Percentiles rank a stretch among this genome's conserved stretches.
phyloP scores from a whole-genome alignment of 768 basidiomycete genomes.

The Sutorius australiensis region DNA sequence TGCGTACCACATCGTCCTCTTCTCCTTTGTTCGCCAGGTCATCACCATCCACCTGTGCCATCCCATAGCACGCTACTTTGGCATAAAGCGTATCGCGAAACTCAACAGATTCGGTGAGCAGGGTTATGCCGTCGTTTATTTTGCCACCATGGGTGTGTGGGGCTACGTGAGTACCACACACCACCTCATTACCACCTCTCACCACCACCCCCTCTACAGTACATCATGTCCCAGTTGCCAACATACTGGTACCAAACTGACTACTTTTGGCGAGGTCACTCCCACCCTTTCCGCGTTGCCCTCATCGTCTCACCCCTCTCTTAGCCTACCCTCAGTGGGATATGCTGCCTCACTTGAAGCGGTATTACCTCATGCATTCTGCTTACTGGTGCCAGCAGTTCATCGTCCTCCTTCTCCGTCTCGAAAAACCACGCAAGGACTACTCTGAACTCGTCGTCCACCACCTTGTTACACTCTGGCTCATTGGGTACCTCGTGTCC shows the following conservation, averaged over 20 bases:
- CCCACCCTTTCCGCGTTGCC: not conserved
- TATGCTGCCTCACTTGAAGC: slow-evolving; percentile 80
- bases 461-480: slow-evolving; percentile 92
- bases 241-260: slow-evolving; percentile 85
- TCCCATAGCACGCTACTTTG: slow-evolving; percentile 66
- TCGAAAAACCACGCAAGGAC: slow-evolving; percentile 96
- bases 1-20: slow-evolving; percentile 80
- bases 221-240: slow-evolving; percentile 76
- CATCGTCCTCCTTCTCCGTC: slow-evolving; percentile 72
- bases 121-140: slow-evolving; percentile 83
- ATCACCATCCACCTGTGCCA: slow-evolving; percentile 61
- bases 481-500: slow-evolving; percentile 65
- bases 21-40: slow-evolving; percentile 80
- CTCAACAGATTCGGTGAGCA: slow-evolving; percentile 89
- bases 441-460: slow-evolving; percentile 83
- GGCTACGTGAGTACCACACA: slow-evolving; percentile 59
- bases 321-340: slow-evolving; percentile 86
- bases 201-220: slow-evolving; percentile 38
- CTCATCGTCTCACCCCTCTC: not conserved
- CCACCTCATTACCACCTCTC: not conserved
- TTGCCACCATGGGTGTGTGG: slow-evolving; percentile 61
- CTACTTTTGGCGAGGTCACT: slow-evolving; percentile 78
- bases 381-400: slow-evolving; percentile 96
- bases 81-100: slow-evolving; percentile 64
- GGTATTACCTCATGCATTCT: slow-evolving; percentile 90